Percentiles rank a stretch among this genome's conserved stretches.
Conservation (phyloP, 805 yeast species). For the Osmozyma mogii region DNA sequence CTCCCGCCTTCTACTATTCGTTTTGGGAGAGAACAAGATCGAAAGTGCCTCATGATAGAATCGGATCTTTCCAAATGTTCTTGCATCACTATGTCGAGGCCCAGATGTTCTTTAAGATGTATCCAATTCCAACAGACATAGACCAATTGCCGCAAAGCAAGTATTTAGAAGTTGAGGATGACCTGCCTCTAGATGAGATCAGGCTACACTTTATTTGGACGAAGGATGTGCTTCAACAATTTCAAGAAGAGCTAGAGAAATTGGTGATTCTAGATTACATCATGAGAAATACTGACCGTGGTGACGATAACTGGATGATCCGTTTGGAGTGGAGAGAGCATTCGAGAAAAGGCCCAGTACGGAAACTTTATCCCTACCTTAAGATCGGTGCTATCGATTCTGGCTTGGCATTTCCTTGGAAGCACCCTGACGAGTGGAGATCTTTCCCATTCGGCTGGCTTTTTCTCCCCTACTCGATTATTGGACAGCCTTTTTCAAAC, state of each 20-base stretch:
- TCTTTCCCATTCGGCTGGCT: conserved; percentile 78
- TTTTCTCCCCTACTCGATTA: conserved; percentile 52
- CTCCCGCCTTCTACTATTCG: conserved; percentile 45
- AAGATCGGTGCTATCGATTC: conserved; percentile 69
- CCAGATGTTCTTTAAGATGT: conserved; percentile 43
- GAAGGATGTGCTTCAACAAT: conserved; percentile 36
- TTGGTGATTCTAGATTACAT: conserved; percentile 64
- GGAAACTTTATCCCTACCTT: conserved; percentile 26
- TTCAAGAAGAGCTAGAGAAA: conserved; percentile 58
- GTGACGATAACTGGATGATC: conserved; percentile 75
- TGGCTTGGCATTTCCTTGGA: conserved; percentile 73
- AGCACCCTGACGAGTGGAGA: conserved; percentile 76
- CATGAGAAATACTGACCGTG: conserved; percentile 69
- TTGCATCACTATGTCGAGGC: conserved; percentile 54
- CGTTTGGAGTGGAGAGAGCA: conserved; percentile 36
- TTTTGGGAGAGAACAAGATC: conserved; percentile 33
- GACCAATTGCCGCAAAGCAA: conserved; percentile 5
- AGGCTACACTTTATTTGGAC: conserved; percentile 49
- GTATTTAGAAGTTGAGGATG: conserved; percentile 3
- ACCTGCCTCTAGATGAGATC: conserved; percentile 2
- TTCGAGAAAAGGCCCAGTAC: conserved; percentile 5
- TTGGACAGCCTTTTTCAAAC: conserved; percentile 60
- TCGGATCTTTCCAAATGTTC: conserved; percentile 65
- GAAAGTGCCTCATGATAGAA: conserved; percentile 24
- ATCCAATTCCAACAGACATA: conserved; percentile 45